Evolutionary conservation across 2,329 filamentous ascomycete genomes (phyloP), one percentile per base, ranked within the genome.

Genomic region (Aureobasidium melanogenum): DNA sequence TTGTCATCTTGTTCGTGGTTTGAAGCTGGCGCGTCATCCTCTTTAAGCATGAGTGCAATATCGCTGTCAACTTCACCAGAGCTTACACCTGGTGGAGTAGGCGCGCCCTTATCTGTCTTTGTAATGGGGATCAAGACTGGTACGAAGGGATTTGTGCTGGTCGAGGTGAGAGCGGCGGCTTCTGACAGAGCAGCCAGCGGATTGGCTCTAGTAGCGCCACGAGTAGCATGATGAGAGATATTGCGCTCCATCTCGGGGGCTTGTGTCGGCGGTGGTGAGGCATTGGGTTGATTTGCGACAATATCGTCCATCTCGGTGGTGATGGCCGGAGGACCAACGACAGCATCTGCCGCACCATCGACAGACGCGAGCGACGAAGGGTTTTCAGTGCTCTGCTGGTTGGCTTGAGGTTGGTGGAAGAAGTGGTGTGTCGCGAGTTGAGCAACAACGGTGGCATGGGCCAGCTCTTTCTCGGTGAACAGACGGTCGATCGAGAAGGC

Each of bases 391-490:
- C 65, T 68, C 30, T 67, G 64, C 5, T 60, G 62, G 9, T 24
- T 36, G 41, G 30, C 8, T 6, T 55, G 34, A 6, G 67, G 81
- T 61, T 82, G 82, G 60, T 82, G 78, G 70, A 87, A 85, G 72
- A 80, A 79, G 63, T 79, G 72, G 41, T 81, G 78, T 0, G 85
- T 81, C 5, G 83, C 84, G 32, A 82, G 76, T 55, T 84, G 82
- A 3, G 84, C 84, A 48, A 80, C 79, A 66, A 85, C 84, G 63
- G 83, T 84, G 60, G 84, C 82, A 70, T 83, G 76, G 56, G 80
- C 80, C 58, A 87, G 78, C 70, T 87, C 84, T 73, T 86, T 87
- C 64, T 87, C 84, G 3, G 83, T 87, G 69, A 87, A 87, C 17
- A 87, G 76, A n/a, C 80, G 79, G 61, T 86, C 80, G 61, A 87